Base-by-base conservation (phyloP, 208 protist species). In the Angomonas deanei region DNA sequence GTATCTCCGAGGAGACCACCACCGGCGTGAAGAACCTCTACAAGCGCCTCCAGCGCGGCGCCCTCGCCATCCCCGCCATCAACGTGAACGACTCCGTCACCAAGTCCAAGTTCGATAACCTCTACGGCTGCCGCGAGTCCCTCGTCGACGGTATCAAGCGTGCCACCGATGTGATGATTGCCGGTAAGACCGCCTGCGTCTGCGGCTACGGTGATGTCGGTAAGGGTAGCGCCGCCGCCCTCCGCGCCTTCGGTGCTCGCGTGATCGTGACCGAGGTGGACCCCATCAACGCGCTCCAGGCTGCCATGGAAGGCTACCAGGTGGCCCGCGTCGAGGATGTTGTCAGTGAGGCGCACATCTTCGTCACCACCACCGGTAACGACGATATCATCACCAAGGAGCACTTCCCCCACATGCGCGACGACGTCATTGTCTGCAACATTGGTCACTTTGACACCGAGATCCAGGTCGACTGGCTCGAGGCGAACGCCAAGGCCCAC, bases 391-490 rank as follows among this genome's bases (percentile, higher is more conserved):
- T 99, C 82, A 97, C 78, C 50, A 72, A 60, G 23, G 80, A 90
- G 57, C 97, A 99, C 88, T 99, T 99, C 91, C 72, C 70, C 19
- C 82, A 91, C 61, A 99, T 99, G 98, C 97, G 96, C 74, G 91
- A 99, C 70, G 94, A 99, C 81, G 96, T 94, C 61, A 99, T 99
- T 76, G 96, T 99, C 56, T 98, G 97, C 87, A 99, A 99, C 96
- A 99, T 99, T 86, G 98, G 98, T 68, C 98, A 99, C 87, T 99
- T 99, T 72, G 98, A 99, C 90, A 98, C 97, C 68, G 98, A 99
- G 92, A 99, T 99, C 74, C 97, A 99, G 80, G 97, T 99, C 55
- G 81, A 74, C 38, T 97, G 88, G 80, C 85, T 99, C 36, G 82
- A 96, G 68, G 72, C 64, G 26, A 87, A 94, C 72, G 96, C 92